Conservation (phyloP, 768 basidiomycete genomes). For the Vararia minispora region DNA sequence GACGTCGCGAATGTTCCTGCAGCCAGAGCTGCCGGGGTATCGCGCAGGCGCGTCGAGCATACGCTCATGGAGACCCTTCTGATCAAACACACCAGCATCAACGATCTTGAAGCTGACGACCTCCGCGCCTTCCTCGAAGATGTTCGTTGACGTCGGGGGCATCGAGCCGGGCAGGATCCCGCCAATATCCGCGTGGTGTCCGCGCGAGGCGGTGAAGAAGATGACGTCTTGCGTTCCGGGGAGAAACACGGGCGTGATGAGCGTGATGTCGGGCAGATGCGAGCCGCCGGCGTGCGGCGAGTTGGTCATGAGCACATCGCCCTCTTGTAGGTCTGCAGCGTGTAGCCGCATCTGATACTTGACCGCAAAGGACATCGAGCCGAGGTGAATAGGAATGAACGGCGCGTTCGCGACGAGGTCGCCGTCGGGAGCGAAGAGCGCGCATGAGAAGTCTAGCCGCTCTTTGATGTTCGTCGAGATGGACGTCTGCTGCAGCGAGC, state of each 20-base stretch:
- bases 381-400: slow-evolving; percentile 80
- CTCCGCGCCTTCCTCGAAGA: slow-evolving; percentile 91
- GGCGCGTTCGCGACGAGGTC: slow-evolving; percentile 93
- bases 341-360: slow-evolving; percentile 82
- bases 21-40: slow-evolving; percentile 82
- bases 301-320: slow-evolving; percentile 91
- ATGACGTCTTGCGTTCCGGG: slow-evolving; percentile 58
- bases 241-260: slow-evolving; percentile 87
- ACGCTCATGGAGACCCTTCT: slow-evolving; percentile 58
- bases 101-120: slow-evolving; percentile 91
- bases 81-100: slow-evolving; percentile 67
- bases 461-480: slow-evolving; percentile 96
- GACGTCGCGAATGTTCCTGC: slow-evolving; percentile 78
- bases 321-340: slow-evolving; percentile 63
- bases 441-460: slow-evolving; percentile 90
- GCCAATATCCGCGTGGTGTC: slow-evolving; percentile 91
- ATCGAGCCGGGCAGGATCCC: slow-evolving; percentile 90
- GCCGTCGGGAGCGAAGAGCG: slow-evolving; percentile 89
- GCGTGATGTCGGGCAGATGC: slow-evolving; percentile 85
- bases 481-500: slow-evolving; percentile 80
- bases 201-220: slow-evolving; percentile 88
- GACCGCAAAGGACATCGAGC: slow-evolving; percentile 88
- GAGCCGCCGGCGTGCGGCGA: slow-evolving; percentile 83
- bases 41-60: slow-evolving; percentile 74
- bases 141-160: slow-evolving; percentile 86